Evolutionary conservation across 176 grass and related monocot genomes (phyloP).

Genomic region (Musa itinerans): DNA sequence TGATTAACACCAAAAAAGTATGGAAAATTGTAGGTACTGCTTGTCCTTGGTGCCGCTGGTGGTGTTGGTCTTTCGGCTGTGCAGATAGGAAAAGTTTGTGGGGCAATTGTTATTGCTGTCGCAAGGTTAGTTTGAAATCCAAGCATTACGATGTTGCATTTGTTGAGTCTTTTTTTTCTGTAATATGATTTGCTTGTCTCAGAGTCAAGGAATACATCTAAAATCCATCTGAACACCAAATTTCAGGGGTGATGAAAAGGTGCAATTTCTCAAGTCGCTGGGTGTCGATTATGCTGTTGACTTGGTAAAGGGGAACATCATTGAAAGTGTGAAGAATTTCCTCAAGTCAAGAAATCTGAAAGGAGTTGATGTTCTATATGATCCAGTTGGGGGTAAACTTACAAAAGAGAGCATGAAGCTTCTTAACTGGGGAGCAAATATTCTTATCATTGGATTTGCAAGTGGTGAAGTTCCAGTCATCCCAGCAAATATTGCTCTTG

Average conservation of each 20-base stretch:
- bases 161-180: not conserved
- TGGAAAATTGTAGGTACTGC: constrained; percentile 63
- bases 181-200: not conserved
- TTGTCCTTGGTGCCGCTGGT: constrained; percentile 93
- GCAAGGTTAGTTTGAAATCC: constrained; percentile 43
- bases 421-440: constrained; percentile 89
- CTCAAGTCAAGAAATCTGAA: constrained; percentile 69
- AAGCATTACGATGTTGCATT: not conserved
- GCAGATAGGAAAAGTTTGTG: constrained; percentile 96
- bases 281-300: constrained; percentile 84
- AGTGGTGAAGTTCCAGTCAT: constrained; percentile 86
- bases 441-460: constrained; percentile 94
- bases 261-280: constrained; percentile 68
- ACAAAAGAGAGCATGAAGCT: constrained; percentile 90
- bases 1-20: not conserved
- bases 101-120: constrained; percentile 83
- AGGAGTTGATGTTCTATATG: constrained; percentile 89
- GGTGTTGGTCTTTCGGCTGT: constrained; percentile 83
- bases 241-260: constrained; percentile 62
- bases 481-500: constrained; percentile 78
- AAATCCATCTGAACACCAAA: constrained; percentile 9
- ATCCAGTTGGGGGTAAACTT: constrained; percentile 90
- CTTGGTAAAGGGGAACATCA: constrained; percentile 59
- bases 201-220: not conserved
- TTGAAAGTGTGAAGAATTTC: constrained; percentile 72